phyloP scores from a whole-genome alignment of 768 basidiomycete species.

The Russula virescens region DNA sequence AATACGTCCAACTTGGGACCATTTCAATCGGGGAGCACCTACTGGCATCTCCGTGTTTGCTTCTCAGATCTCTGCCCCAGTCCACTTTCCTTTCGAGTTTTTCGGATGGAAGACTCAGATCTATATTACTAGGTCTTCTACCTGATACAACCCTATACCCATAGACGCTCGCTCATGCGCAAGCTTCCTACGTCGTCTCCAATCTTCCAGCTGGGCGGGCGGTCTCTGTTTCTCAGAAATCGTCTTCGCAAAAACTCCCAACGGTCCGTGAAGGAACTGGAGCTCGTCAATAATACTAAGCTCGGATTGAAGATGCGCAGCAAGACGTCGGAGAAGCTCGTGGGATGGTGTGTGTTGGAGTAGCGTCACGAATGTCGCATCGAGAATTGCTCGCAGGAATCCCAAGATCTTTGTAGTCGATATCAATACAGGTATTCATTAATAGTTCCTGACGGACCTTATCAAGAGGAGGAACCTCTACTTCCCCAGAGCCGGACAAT shows the following conservation, averaged over 20 bases:
- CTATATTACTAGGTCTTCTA: slow-evolving; percentile 64
- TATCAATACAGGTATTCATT: not conserved
- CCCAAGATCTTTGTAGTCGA: slow-evolving; percentile 42
- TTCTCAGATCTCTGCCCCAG: too few relatives aligned
- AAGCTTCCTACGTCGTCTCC: slow-evolving; percentile 40
- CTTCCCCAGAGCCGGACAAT: slow-evolving; percentile 36
- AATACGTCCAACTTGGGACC: too few relatives aligned
- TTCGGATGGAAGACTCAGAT: slow-evolving; percentile 12
- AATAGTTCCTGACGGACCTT: slow-evolving; percentile 25
- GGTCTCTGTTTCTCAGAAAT: slow-evolving; percentile 36
- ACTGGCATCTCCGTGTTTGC: too few relatives aligned
- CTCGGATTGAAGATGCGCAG: slow-evolving; percentile 50
- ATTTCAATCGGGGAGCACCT: too few relatives aligned
- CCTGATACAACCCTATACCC: slow-evolving; percentile 58
- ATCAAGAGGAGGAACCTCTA: slow-evolving; percentile 7
- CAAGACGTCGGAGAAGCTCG: slow-evolving; percentile 43
- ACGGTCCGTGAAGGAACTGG: slow-evolving; percentile 51
- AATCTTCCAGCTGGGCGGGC: slow-evolving; percentile 27
- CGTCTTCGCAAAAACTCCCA: slow-evolving; percentile 56
- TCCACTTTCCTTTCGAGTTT: too few relatives aligned
- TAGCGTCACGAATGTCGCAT: slow-evolving; percentile 64
- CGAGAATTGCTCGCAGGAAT: slow-evolving; percentile 62
- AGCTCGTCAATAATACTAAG: slow-evolving; percentile 44
- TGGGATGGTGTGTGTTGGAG: slow-evolving; percentile 61
- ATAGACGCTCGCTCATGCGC: slow-evolving; percentile 48